Evolutionary conservation across 208 protist species (phyloP).

Genomic region (Leishmania turanica): DNA sequence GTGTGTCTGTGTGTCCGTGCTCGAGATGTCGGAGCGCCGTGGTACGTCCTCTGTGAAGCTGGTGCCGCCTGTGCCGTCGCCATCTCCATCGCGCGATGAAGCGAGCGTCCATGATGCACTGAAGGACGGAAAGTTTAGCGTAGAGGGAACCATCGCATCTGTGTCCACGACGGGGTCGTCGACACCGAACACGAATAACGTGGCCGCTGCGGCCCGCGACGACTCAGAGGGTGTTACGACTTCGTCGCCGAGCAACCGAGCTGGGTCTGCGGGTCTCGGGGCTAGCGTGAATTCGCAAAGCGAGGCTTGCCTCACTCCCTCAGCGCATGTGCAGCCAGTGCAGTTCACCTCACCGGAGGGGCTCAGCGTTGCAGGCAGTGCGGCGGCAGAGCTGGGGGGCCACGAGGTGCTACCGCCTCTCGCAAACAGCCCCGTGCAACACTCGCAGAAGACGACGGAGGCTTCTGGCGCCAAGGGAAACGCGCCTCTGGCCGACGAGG

Average conservation of each 20-base stretch:
- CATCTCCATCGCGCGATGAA: constrained; percentile 25
- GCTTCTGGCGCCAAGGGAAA: background rate
- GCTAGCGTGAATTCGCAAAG: constrained; percentile 1
- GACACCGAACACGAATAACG: constrained; percentile 16
- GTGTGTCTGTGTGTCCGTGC: background rate
- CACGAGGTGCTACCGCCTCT: constrained; percentile 18
- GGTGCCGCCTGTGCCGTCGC: constrained; percentile 34
- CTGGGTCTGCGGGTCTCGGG: background rate
- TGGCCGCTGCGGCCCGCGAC: constrained; percentile 16
- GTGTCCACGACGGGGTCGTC: constrained; percentile 9
- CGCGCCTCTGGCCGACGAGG: constrained; percentile 6
- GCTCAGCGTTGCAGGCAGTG: background rate
- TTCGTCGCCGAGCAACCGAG: constrained; percentile 8
- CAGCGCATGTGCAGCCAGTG: constrained; percentile 9
- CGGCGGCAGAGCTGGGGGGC: background rate
- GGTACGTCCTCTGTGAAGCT: constrained; percentile 16
- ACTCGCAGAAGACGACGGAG: background rate
- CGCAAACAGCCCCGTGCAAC: background rate
- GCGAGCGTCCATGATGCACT: background rate
- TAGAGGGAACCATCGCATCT: constrained; percentile 15
- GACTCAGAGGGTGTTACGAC: constrained; percentile 7
- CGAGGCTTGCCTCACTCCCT: constrained; percentile 7
- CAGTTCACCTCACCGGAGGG: constrained; percentile 1
- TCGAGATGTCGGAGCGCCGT: constrained; percentile 26
- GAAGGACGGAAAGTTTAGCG: constrained; percentile 3